Evolutionary conservation across 2,329 filamentous ascomycete genomes (phyloP).

Genomic region (Arthrobotrys pseudoclavata): DNA sequence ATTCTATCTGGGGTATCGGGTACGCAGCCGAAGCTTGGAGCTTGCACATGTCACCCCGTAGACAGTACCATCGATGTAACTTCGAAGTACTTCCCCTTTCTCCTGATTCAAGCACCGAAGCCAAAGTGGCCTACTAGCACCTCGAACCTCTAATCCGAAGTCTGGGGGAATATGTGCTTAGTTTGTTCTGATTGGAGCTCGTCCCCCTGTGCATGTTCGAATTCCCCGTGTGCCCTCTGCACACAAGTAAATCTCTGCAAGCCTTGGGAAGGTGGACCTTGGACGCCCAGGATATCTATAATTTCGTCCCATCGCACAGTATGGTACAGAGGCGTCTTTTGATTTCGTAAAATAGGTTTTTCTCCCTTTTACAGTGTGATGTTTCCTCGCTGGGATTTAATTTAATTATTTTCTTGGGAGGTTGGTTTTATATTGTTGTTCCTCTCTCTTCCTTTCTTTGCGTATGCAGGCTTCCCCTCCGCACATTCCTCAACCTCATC

Average conservation of each 20-base stretch:
- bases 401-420: neutral
- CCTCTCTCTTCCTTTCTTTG: neutral
- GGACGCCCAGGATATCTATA: slow-evolving; percentile 15
- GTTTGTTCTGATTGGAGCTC: slow-evolving; percentile 49
- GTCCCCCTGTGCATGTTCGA: slow-evolving; percentile 25
- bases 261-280: slow-evolving; percentile 43
- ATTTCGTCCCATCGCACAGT: slow-evolving; percentile 24
- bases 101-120: slow-evolving; percentile 32
- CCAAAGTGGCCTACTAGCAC: slow-evolving; percentile 14
- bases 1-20: slow-evolving; percentile 50
- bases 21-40: slow-evolving; percentile 45
- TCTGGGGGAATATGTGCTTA: slow-evolving; percentile 6
- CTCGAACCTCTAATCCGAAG: neutral
- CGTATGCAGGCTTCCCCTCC: slow-evolving; percentile 24
- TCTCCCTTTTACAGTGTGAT: neutral
- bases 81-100: slow-evolving; percentile 7
- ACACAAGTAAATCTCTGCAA: slow-evolving; percentile 53
- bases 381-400: neutral
- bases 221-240: slow-evolving; percentile 9
- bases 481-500: slow-evolving; percentile 25
- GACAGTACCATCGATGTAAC: slow-evolving; percentile 23
- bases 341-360: neutral
- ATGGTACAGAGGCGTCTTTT: neutral
- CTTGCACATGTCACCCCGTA: slow-evolving; percentile 29
- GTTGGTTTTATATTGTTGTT: slow-evolving; percentile 2